Percentiles rank a stretch among this genome's conserved stretches.
Conservation (phyloP, 208 protist genomes). For the Leishmania lainsoni region DNA sequence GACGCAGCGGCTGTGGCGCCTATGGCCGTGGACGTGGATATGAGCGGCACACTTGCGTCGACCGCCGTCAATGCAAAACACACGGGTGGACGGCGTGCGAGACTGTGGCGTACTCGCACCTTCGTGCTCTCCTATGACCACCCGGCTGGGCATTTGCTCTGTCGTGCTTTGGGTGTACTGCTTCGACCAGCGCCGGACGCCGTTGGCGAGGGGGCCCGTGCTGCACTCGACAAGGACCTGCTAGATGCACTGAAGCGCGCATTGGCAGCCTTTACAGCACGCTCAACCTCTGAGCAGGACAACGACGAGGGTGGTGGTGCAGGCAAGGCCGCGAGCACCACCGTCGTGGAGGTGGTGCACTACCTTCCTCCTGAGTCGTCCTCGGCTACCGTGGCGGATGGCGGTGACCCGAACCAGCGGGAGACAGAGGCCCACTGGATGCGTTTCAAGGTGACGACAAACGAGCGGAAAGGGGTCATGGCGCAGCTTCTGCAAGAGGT, state of each 20-base stretch:
- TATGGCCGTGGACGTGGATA: not conserved
- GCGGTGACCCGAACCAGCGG: not conserved
- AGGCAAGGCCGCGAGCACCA: not conserved
- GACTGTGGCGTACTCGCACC: conserved; percentile 24
- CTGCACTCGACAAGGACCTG: conserved; percentile 46
- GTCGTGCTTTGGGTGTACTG: conserved; percentile 48
- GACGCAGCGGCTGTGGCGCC: not conserved
- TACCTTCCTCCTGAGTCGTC: conserved; percentile 23
- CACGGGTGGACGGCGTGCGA: conserved; percentile 6
- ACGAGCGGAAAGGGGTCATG: conserved; percentile 33
- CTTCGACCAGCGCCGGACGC: conserved; percentile 21
- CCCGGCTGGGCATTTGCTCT: conserved; percentile 64
- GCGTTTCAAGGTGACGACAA: conserved; percentile 36
- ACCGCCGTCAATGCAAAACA: not conserved
- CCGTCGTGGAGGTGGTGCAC: conserved; percentile 25
- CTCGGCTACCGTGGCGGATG: not conserved
- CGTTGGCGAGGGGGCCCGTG: conserved; percentile 33
- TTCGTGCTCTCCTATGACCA: conserved; percentile 69
- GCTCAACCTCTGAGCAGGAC: conserved; percentile 2
- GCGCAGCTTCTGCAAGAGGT: conserved; percentile 47
- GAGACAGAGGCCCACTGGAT: conserved; percentile 26
- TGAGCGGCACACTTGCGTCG: conserved; percentile 15
- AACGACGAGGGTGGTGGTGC: conserved; percentile 8
- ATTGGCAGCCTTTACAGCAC: not conserved
- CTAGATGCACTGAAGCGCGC: conserved; percentile 36